phyloP scores from a whole-genome alignment of 768 basidiomycete genomes.

The Hebeloma cylindrosporum region DNA sequence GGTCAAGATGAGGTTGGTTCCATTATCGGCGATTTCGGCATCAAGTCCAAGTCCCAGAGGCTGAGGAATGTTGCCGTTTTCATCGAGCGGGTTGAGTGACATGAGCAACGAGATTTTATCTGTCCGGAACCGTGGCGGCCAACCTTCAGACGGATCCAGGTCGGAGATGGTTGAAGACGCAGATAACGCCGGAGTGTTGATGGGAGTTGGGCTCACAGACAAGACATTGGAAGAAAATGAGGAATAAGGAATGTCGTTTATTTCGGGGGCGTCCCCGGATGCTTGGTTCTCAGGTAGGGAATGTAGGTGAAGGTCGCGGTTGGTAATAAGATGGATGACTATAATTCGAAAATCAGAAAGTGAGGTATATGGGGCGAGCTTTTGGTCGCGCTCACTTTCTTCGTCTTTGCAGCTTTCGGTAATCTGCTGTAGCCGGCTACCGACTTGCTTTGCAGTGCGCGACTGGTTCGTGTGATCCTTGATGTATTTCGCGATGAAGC shows the following conservation, averaged over 20 bases:
- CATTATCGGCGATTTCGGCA: slow-evolving; percentile 19
- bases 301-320: slow-evolving; percentile 13
- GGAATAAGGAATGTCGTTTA: too few species aligned
- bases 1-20: slow-evolving; percentile 16
- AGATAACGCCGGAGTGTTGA: slow-evolving; percentile 5
- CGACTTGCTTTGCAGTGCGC: slow-evolving; percentile 73
- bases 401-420: slow-evolving; percentile 66
- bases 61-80: slow-evolving; percentile 4
- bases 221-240: too few species aligned
- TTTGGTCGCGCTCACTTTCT: slow-evolving; percentile 45
- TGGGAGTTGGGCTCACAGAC: background rate
- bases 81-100: slow-evolving; percentile 10
- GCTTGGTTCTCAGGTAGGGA: too few species aligned
- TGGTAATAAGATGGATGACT: slow-evolving; percentile 21
- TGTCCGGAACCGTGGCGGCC: background rate
- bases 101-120: slow-evolving; percentile 8
- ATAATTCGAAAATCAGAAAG: background rate
- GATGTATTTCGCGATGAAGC: slow-evolving; percentile 72
- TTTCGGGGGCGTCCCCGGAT: too few species aligned
- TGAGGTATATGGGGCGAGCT: background rate
- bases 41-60: slow-evolving; percentile 21
- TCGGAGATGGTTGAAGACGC: background rate
- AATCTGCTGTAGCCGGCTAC: slow-evolving; percentile 73
- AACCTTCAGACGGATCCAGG: background rate
- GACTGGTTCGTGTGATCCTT: slow-evolving; percentile 58